Evolutionary conservation across 371 early-diverging fungal genomes (phyloP), one percentile per base, ranked within the genome.

Genomic region (Blakeslea trispora): DNA sequence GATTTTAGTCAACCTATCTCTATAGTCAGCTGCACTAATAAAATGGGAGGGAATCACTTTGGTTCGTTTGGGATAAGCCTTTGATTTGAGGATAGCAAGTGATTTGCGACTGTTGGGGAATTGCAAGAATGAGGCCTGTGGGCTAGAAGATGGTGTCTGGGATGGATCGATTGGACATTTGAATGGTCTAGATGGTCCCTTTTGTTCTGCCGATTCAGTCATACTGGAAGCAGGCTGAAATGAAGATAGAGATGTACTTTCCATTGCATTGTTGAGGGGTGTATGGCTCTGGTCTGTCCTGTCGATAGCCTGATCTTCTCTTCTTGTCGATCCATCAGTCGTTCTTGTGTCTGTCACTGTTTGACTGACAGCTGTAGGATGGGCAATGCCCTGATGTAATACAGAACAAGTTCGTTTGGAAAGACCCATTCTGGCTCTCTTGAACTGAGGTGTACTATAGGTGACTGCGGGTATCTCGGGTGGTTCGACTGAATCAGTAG

Each of bases 1-100:
- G n/a, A 77, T 53, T 7, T 59, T 73, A 23, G 68, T 53, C 64
- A 82, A 81, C 0, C 67, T 63, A 1, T 82, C 79, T 46, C 66
- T 71, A 64, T 84, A 84, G 11, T 77, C 62, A 8, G 53, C 60
- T 3, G 58, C 46, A 17, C 71, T 74, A 15, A 62, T 63, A 37
- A 69, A 69, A 34, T 58, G 49, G 0, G 53, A 32, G 17, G 69
- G 69, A 1, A 69, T 45, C 4, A 53, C 52, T 49, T 61, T 64
- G 11, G 45, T 35, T 44, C 69, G 50, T 18, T 64, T 64, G 6
- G 69, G 65, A 45, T 67, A 44, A 37, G 64, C 65, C 21, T 58
- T 69, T 17, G 54, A 24, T 32, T 58, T 61, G 8, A 61, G 8
- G 6, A 50, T 32, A 1, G 10, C 18, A 1, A 61, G 17, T 11